Percentiles rank a stretch among this genome's conserved stretches.
phyloP scores from a whole-genome alignment of 345 rosid genomes.

The Bruguiera gymnorhiza region DNA sequence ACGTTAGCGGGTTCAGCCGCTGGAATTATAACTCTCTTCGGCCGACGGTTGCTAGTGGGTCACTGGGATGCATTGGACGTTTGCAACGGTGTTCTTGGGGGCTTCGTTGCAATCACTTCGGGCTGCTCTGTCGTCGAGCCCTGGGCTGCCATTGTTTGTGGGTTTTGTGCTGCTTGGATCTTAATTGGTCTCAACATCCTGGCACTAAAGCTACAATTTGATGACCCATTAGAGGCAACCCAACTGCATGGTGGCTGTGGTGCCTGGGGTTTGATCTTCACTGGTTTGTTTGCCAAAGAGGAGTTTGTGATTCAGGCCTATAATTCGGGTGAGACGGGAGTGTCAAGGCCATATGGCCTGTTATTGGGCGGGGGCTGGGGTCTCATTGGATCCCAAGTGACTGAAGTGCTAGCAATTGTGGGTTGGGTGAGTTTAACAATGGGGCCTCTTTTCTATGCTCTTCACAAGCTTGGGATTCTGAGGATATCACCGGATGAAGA shows the following conservation, averaged over 20 bases:
- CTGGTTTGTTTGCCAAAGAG: slow-evolving; percentile 58
- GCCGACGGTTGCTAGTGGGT: slow-evolving; percentile 47
- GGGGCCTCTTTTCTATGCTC: slow-evolving; percentile 54
- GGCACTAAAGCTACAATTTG: slow-evolving; percentile 40
- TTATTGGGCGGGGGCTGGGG: slow-evolving; percentile 65
- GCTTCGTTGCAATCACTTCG: slow-evolving; percentile 57
- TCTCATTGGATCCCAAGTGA: slow-evolving; percentile 44
- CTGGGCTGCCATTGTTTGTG: slow-evolving; percentile 63
- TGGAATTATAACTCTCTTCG: slow-evolving; percentile 46
- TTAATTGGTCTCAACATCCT: slow-evolving; percentile 46
- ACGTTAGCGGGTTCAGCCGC: slow-evolving; percentile 54
- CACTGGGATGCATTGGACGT: slow-evolving; percentile 64
- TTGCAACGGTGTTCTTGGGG: slow-evolving; percentile 56
- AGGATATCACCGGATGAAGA: slow-evolving; percentile 51
- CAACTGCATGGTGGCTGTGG: slow-evolving; percentile 70
- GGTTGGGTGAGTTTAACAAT: slow-evolving; percentile 51
- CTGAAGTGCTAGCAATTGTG: slow-evolving; percentile 40
- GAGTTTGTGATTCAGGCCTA: slow-evolving; percentile 54
- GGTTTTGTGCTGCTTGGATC: slow-evolving; percentile 47
- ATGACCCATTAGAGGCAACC: slow-evolving; percentile 60
- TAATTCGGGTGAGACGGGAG: slow-evolving; percentile 37
- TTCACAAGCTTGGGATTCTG: slow-evolving; percentile 39
- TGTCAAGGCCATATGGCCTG: slow-evolving; percentile 45
- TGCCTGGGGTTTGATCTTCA: slow-evolving; percentile 57
- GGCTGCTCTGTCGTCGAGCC: slow-evolving; percentile 70